These are phyloP conservation scores for Sextonia rubra DNA, from an alignment of 164 flowering plant species.

Conservation along the genomic window DNA sequence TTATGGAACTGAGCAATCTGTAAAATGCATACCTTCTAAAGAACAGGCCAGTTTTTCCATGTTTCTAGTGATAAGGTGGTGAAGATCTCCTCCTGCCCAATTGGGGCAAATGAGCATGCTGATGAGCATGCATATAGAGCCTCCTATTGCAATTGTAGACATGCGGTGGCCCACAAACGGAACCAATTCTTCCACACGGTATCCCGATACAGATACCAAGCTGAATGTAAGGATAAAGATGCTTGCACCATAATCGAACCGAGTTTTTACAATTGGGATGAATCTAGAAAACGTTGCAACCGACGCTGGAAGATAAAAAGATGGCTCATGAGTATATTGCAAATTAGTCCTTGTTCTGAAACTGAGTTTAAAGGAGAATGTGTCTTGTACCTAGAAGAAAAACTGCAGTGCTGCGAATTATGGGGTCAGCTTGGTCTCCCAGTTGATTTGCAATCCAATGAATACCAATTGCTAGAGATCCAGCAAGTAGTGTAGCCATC, in stretches of 20 bases:
- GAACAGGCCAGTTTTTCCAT: conserved; percentile 70
- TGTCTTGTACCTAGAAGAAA: conserved; percentile 51
- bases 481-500: conserved; percentile 60
- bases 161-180: conserved; percentile 55
- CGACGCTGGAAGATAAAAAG: conserved; percentile 42
- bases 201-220: conserved; percentile 71
- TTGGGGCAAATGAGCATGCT: conserved; percentile 57
- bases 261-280: conserved; percentile 59
- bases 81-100: conserved; percentile 81
- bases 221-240: conserved; percentile 85
- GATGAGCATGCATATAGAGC: conserved; percentile 47
- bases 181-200: conserved; percentile 52
- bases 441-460: conserved; percentile 55
- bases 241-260: conserved; percentile 70
- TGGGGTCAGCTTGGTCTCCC: conserved; percentile 54
- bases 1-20: neutral
- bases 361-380: neutral
- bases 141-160: conserved; percentile 63
- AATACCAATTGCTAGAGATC: conserved; percentile 55
- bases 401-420: conserved; percentile 48
- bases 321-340: neutral
- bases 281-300: conserved; percentile 73
- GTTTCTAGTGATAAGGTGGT: conserved; percentile 40
- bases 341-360: neutral
- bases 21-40: conserved; percentile 46